A percentile compares a stretch with the other conserved stretches of the same genome.
Evolutionary conservation across 2,329 filamentous ascomycete genomes (phyloP).

Genomic region (Stagonosporopsis tanaceti): DNA sequence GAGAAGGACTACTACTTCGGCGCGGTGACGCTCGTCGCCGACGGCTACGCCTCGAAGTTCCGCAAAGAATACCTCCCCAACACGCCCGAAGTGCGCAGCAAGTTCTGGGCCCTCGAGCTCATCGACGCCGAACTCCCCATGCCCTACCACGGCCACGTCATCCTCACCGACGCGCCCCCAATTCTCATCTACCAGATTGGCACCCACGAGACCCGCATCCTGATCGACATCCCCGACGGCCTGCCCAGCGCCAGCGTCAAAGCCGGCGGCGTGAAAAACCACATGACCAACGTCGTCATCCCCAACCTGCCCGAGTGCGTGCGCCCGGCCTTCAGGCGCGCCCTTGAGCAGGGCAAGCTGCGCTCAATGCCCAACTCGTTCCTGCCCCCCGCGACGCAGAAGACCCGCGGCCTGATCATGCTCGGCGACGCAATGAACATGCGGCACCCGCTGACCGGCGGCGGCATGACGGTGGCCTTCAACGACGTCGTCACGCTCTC

Average conservation of each 20-base stretch:
- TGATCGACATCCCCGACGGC: slow-evolving; percentile 86
- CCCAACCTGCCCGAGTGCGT: slow-evolving; percentile 77
- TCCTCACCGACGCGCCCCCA: slow-evolving; percentile 79
- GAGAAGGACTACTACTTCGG: slow-evolving; percentile 81
- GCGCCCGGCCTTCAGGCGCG: slow-evolving; percentile 75
- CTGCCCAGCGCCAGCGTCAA: slow-evolving; percentile 75
- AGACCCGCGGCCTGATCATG: slow-evolving; percentile 75
- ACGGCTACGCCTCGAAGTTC: slow-evolving; percentile 93
- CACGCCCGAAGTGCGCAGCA: slow-evolving; percentile 76
- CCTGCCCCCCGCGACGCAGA: slow-evolving; percentile 80
- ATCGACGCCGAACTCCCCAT: slow-evolving; percentile 83
- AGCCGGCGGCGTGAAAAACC: slow-evolving; percentile 82
- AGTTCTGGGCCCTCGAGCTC: slow-evolving; percentile 93
- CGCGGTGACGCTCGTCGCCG: slow-evolving; percentile 84
- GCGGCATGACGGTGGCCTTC: slow-evolving; percentile 97
- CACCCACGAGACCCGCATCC: slow-evolving; percentile 86
- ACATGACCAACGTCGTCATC: slow-evolving; percentile 81
- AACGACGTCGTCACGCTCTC: slow-evolving; percentile 86
- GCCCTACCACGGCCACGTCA: slow-evolving; percentile 82
- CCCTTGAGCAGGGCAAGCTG: slow-evolving; percentile 78
- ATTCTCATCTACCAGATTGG: slow-evolving; percentile 97
- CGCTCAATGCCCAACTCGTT: slow-evolving; percentile 97
- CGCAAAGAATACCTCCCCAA: slow-evolving; percentile 77
- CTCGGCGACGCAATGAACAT: slow-evolving; percentile 98
- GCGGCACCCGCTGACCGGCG: slow-evolving; percentile 97